These are phyloP conservation scores for Colletotrichum sp. DNA, from an alignment of 2,329 filamentous ascomycete genomes.

Conservation along the genomic window DNA sequence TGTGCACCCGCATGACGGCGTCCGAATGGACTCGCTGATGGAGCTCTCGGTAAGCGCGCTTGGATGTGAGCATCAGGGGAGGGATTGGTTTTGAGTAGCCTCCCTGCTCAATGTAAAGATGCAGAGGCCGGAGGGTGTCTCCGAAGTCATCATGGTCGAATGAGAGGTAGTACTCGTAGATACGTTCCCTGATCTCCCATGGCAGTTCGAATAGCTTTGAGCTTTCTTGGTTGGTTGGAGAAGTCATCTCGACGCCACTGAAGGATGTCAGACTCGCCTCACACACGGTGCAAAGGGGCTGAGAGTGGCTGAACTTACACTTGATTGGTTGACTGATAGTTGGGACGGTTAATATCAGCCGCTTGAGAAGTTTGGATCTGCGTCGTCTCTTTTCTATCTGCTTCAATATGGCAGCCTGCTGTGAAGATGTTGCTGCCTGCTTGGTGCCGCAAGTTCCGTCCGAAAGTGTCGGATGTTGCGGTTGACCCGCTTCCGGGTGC, in stretches of 20 bases:
- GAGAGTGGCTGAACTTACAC: background rate
- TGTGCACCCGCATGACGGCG: constrained; percentile 29
- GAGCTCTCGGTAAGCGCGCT: constrained; percentile 34
- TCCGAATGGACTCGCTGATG: constrained; percentile 24
- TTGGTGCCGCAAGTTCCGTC: background rate
- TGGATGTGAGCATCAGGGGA: constrained; percentile 31
- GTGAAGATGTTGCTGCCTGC: background rate
- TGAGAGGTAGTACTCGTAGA: constrained; percentile 13
- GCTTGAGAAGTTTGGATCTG: background rate
- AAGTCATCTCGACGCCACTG: background rate
- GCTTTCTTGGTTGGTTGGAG: background rate
- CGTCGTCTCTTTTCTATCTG: background rate
- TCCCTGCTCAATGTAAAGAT: constrained; percentile 13
- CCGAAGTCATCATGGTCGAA: constrained; percentile 10
- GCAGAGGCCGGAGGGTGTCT: constrained; percentile 13
- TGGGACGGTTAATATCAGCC: background rate
- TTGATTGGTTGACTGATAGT: background rate
- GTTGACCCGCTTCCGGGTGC: constrained; percentile 5
- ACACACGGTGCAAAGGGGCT: background rate
- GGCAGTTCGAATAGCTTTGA: background rate
- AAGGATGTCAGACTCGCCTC: background rate
- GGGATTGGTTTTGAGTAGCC: constrained; percentile 8
- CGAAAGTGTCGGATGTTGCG: background rate
- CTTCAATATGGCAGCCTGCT: constrained; percentile 8
- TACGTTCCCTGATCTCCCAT: constrained; percentile 10